Base-by-base conservation (phyloP, 1,284 basidiomycete genomes). In the Fomitopsis schrenkii region DNA sequence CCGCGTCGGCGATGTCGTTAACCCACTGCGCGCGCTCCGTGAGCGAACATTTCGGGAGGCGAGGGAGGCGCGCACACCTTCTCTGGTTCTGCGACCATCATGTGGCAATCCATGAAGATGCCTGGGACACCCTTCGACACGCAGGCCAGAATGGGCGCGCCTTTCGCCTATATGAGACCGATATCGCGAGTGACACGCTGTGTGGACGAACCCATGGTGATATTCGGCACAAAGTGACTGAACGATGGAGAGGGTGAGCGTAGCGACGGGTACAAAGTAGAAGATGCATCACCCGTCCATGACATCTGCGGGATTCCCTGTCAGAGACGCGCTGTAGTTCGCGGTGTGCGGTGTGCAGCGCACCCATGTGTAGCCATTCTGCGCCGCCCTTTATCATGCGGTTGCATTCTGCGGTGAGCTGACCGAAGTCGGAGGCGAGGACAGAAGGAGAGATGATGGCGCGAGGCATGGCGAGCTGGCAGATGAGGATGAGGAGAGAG, bases 101-200 rank as follows among this genome's bases (percentile, higher is more conserved):
- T 99, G 78, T 99, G 97, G 77, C 96, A 98, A 77, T 99, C 97
- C 97, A 99, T 99, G 79, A 96, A 99, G 67, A 98, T 97, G 60
- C 89, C 91, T 5, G 96, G 95, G 22, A 98, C 85, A 53, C 89
- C 86, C 76, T 96, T 95, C 59, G 85, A 81, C n/a, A 99, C 91
- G 66, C 89, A 94, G 22, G 90, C 81, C 41, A 99, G 83, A 57
- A 99, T 85, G 2, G 97, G 97, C 33, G 95, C 89, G 60, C 95
- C 94, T 95, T 76, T 33, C 60, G 48, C 12, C 19, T 17, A 42
- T 36, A 33, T 58, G 58, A 54, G 63, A 66, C 67, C 69, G 58
- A 54, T 19, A 54, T 19, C 50, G 52, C 28, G 38, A 40, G 57
- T 60, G 57, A 40, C 40, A 12, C 60, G 45, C 7, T 52, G 30